Base-by-base conservation (phyloP, 441 rosid genomes). In the Adansonia grandidieri region DNA sequence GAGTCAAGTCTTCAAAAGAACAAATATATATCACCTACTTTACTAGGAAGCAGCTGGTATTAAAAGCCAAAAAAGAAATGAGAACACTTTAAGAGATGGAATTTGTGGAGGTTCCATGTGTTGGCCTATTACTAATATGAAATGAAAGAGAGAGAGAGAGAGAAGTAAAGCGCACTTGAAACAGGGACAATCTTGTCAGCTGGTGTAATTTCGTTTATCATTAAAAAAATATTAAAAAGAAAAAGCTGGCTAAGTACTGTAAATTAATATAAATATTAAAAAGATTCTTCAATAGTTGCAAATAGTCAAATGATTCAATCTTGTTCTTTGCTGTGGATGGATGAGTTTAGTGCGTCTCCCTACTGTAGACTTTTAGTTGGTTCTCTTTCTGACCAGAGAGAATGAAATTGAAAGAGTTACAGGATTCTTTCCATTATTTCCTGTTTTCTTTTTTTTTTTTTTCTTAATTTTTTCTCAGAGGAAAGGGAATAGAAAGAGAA, bases 111-210 rank as follows among this genome's bases (percentile, higher is more conserved):
- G 56, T 73, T 77, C 82, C 78, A 60, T 73, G 75, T 68, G 80
- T 45, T 79, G 82, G 82, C 72, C 78, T 72, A 73, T 78, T 48
- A 48, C 77, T 54, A 54, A 53, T 72, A 72, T 54, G 63, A 72
- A 54, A 72, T 75, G 74, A 68, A 32, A 54, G 22, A 14, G 62
- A 7, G 51, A 47, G 51, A 48, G 2, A 5, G 66, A 11, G 42
- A 62, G 44, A 62, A 11, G 2, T 42, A 71, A 20, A 17, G 68
- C 13, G 63, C 73, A 77, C 42, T 45, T 22, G 56, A 45, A 20
- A 9, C 66, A 48, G 44, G 79, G 84, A 63, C 62, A 79, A 1
- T 32, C 37, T 63, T 63, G 84, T 78, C 84, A 63, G 66, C 63
- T 62, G 65, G 11, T 60, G 47, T 15, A 15, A 0, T 7, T 51